Evolutionary conservation across 1,284 basidiomycete species (phyloP), one percentile per base, ranked within the genome.

Genomic region (Pascua guehoae): DNA sequence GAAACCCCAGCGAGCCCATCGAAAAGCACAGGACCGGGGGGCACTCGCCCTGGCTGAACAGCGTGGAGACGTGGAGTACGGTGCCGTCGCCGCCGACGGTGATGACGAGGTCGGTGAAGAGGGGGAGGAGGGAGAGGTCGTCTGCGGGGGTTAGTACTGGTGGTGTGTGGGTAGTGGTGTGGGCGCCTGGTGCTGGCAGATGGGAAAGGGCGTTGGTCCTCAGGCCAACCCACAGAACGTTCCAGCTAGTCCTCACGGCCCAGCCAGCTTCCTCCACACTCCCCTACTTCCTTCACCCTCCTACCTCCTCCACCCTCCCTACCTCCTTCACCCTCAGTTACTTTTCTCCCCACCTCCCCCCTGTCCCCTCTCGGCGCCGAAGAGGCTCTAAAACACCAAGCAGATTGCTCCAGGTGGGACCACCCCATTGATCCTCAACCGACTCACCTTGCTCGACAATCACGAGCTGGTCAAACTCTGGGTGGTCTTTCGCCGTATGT

Each of bases 41-140:
- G 12, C 96, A 93, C 18, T 90, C 88, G 39, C 88, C 88, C 9
- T 66, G 56, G 66, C 87, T 89, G 75, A 98, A 98, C 8, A 98
- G 79, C 24, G 91, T 91, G 5, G 93, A 94, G 0, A 92, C 91
- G 71, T 96, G 93, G 4, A 98, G 82, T 49, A 98, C 94, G 2
- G 95, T 97, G 2, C 94, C 94, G 71, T 98, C 94, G 24, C 94
- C 94, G 49, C 94, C 94, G 1, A 98, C 78, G 0, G 94, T 96
- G 38, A 98, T 84, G 14, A 96, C 87, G 9, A 98, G 81, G 72
- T 95, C 90, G 57, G 92, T 73, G 50, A 66, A 63, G 3, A 63
- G 50, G 2, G 64, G 61, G 15, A 73, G 55, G 3, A 70, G 54
- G 4, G 37, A 18, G 11, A 61, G 57, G 41, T 73, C 69, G 12